These are phyloP conservation scores for Sugiyamaella paludigena DNA, from an alignment of 1,139 yeast genomes.

Conservation along the genomic window DNA sequence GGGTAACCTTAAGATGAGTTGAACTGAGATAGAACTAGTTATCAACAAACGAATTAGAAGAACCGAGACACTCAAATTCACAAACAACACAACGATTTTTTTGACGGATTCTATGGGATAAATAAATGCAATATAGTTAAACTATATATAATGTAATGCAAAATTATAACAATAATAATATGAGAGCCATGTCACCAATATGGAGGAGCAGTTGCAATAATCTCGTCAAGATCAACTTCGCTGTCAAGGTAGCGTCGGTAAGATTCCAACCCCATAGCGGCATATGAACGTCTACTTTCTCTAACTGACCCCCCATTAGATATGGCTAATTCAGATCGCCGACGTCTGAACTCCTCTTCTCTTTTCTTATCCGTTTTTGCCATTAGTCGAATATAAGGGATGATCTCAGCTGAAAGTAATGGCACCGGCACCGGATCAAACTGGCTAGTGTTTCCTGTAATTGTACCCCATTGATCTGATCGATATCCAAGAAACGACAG, in stretches of 20 bases:
- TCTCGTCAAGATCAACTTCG: conserved; percentile 22
- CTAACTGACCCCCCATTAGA: conserved; percentile 15
- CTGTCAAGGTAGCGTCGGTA: conserved; percentile 24
- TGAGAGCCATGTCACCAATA: not conserved
- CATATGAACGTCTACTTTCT: conserved; percentile 27
- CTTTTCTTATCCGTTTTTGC: conserved; percentile 27
- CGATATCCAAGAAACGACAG: conserved; percentile 22
- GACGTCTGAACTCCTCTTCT: not conserved
- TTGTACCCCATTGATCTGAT: conserved; percentile 12
- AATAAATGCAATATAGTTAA: not conserved
- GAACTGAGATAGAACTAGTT: too few species aligned
- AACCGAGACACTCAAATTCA: too few species aligned
- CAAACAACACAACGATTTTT: too few species aligned
- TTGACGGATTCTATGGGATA: not conserved
- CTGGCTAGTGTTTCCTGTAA: conserved; percentile 12
- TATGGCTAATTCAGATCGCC: not conserved
- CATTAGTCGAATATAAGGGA: conserved; percentile 33
- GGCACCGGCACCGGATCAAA: conserved; percentile 22
- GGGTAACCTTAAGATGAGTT: too few species aligned
- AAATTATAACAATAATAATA: not conserved
- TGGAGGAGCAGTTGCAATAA: conserved; percentile 19
- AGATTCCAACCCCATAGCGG: conserved; percentile 28
- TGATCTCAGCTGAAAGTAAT: conserved; percentile 27
- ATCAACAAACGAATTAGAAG: too few species aligned
- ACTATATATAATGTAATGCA: not conserved